Percentiles rank a stretch among this genome's conserved stretches.
Evolutionary conservation across 2,329 filamentous ascomycete genomes (phyloP).

Genomic region (Knoxdaviesia capensis): DNA sequence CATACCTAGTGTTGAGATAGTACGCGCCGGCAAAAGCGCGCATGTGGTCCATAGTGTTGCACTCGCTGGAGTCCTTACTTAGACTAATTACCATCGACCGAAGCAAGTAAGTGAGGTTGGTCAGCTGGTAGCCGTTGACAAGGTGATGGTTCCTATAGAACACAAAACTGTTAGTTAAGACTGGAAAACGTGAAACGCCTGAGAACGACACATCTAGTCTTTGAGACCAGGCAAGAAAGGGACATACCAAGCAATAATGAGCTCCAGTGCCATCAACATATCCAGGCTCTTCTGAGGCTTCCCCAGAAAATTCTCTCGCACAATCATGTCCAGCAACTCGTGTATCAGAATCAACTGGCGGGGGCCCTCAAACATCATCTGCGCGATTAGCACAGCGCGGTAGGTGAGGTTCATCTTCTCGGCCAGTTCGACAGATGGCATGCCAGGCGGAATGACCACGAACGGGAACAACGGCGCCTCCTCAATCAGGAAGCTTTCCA

Average conservation of each 20-base stretch:
- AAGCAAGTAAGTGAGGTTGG: slow-evolving; percentile 26
- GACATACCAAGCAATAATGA: slow-evolving; percentile 23
- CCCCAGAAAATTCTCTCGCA: slow-evolving; percentile 17
- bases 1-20: slow-evolving; percentile 27
- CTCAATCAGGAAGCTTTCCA: slow-evolving; percentile 15
- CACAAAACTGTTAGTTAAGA: too few relatives aligned
- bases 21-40: slow-evolving; percentile 27
- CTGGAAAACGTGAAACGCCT: background rate
- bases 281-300: slow-evolving; percentile 23
- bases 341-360: slow-evolving; percentile 23
- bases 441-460: slow-evolving; percentile 17
- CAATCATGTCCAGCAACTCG: slow-evolving; percentile 22
- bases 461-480: slow-evolving; percentile 22
- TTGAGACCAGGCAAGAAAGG: too few relatives aligned
- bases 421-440: slow-evolving; percentile 17
- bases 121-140: slow-evolving; percentile 26
- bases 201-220: slow-evolving; percentile 4
- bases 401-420: slow-evolving; percentile 22
- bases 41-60: slow-evolving; percentile 19
- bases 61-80: slow-evolving; percentile 3
- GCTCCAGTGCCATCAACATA: slow-evolving; percentile 23
- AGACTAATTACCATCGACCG: slow-evolving; percentile 24
- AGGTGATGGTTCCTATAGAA: too few relatives aligned
- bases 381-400: slow-evolving; percentile 27
- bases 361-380: slow-evolving; percentile 19